Evolutionary conservation across 2,329 filamentous ascomycete genomes (phyloP).

Genomic region (Alternaria solani): DNA sequence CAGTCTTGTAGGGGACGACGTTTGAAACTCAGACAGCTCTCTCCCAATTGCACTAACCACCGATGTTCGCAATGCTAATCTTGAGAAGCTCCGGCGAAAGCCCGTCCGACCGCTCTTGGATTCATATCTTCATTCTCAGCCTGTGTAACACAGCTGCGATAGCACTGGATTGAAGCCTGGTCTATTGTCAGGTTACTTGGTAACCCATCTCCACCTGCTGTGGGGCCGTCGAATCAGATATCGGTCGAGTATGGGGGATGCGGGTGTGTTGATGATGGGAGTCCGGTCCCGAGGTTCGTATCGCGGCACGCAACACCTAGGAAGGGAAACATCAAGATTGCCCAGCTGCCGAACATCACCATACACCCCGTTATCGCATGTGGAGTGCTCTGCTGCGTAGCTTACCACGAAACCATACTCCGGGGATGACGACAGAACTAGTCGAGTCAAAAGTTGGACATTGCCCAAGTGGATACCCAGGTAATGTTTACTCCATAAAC

Average conservation of each 20-base stretch:
- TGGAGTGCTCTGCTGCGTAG: too few relatives aligned
- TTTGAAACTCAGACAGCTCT: neutral
- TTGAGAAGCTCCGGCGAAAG: neutral
- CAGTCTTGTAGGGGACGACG: neutral
- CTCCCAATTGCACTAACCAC: neutral
- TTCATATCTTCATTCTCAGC: neutral
- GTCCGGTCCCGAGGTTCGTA: too few relatives aligned
- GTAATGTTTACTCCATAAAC: too few relatives aligned
- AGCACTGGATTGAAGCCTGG: rapidly evolving
- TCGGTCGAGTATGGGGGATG: too few relatives aligned
- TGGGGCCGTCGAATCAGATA: neutral
- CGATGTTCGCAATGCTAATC: neutral
- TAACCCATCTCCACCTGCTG: neutral
- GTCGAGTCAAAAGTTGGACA: rapidly evolving
- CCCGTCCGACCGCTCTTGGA: neutral
- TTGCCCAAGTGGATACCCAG: too few relatives aligned
- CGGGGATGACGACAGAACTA: too few relatives aligned
- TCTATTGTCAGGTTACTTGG: rapidly evolving
- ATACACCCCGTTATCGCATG: too few relatives aligned
- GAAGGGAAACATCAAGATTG: too few relatives aligned
- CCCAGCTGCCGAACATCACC: too few relatives aligned
- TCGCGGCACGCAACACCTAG: too few relatives aligned
- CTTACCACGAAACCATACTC: too few relatives aligned
- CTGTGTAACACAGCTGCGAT: neutral
- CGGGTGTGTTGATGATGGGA: too few relatives aligned